These are phyloP conservation scores for Botryotinia calthae DNA, from an alignment of 2,329 filamentous ascomycete genomes.

Conservation along the genomic window DNA sequence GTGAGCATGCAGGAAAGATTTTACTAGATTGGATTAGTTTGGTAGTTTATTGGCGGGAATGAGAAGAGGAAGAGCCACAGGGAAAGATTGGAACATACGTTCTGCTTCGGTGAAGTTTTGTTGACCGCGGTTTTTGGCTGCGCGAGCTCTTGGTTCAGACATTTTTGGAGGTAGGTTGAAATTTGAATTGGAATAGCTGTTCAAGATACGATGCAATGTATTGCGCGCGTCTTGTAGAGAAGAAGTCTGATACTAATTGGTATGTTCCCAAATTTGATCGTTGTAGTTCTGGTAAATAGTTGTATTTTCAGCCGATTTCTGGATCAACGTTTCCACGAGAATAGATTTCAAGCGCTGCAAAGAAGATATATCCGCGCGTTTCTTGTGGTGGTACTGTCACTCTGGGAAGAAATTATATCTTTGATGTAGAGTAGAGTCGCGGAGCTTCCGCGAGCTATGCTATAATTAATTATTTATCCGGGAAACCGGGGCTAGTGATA, in stretches of 20 bases:
- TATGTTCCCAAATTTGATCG: neutral
- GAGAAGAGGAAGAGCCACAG: neutral
- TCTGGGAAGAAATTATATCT: neutral
- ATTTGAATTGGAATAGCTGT: neutral
- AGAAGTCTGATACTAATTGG: neutral
- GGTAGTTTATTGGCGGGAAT: neutral
- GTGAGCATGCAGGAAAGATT: slow-evolving; percentile 73
- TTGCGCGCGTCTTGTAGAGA: neutral
- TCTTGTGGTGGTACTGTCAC: neutral
- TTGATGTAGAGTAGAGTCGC: neutral
- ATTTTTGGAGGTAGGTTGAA: neutral
- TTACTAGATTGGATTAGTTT: slow-evolving; percentile 49
- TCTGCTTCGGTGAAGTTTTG: slow-evolving; percentile 76
- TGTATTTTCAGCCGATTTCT: neutral
- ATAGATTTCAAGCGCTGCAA: neutral
- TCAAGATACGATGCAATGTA: neutral
- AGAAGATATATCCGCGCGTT: neutral
- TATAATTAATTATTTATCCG: neutral
- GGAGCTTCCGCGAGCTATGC: neutral
- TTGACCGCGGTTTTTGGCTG: slow-evolving; percentile 77
- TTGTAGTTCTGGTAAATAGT: neutral
- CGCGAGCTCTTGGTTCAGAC: slow-evolving; percentile 75
- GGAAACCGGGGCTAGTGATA: neutral
- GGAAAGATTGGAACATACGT: slow-evolving; percentile 48
- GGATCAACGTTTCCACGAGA: no score